phyloP scores from a whole-genome alignment of 192 early-diverging fungal species.

The Mortierella claussenii region DNA sequence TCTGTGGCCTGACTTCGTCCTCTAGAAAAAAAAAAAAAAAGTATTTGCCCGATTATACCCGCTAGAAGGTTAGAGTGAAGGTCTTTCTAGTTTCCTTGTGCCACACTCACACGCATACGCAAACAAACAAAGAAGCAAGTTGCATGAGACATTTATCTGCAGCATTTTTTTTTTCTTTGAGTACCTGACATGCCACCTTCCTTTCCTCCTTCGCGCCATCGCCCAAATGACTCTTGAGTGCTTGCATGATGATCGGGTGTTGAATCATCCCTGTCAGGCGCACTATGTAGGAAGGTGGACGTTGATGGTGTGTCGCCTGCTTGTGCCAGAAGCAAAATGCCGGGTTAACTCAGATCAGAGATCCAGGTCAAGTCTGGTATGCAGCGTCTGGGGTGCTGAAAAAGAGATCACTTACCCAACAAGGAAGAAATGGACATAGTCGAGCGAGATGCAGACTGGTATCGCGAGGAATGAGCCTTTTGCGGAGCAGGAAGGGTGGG shows the following conservation, averaged over 20 bases:
- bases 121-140: background rate
- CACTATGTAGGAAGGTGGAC: constrained; percentile 5
- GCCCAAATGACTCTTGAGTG: constrained; percentile 3
- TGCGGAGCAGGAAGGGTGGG: too few species aligned
- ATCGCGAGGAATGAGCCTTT: too few species aligned
- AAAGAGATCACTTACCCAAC: too few species aligned
- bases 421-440: constrained; percentile 49
- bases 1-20: background rate
- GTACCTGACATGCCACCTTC: background rate
- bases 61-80: too few species aligned
- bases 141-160: too few species aligned
- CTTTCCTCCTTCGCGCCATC: background rate
- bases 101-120: background rate
- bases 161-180: background rate
- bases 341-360: too few species aligned
- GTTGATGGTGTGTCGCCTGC: constrained; percentile 6
- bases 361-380: too few species aligned
- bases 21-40: background rate
- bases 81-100: background rate
- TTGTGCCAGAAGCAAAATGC: background rate
- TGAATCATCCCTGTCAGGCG: background rate
- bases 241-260: constrained; percentile 6
- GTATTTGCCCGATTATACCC: too few species aligned
- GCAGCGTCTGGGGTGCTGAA: too few species aligned
- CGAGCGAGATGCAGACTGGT: background rate